Conservation (phyloP, 1,284 basidiomycete species). For the Phellinidium pouzarii region DNA sequence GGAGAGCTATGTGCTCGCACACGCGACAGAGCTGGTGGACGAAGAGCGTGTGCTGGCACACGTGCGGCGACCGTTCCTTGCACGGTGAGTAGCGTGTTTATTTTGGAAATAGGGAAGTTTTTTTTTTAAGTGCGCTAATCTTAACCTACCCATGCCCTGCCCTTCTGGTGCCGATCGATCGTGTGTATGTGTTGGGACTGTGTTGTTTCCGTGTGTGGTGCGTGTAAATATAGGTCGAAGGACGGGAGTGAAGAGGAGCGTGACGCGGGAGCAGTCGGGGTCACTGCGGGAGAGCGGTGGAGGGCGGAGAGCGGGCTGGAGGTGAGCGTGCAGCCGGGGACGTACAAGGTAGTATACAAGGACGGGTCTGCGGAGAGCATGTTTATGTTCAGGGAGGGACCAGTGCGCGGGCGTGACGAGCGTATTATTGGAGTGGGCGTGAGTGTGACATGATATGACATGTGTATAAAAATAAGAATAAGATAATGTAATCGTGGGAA, state of each 20-base stretch:
- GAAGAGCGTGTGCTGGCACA: slow-evolving; percentile 35
- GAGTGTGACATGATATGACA: background rate
- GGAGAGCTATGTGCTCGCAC: slow-evolving; percentile 72
- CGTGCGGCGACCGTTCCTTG: slow-evolving; percentile 25
- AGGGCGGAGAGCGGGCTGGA: slow-evolving; percentile 34
- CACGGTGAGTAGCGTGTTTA: slow-evolving; percentile 2
- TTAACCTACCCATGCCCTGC: background rate
- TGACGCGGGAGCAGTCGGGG: background rate
- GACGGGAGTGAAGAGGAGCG: slow-evolving; percentile 9
- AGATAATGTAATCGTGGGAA: background rate
- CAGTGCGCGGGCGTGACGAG: background rate
- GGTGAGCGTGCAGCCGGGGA: slow-evolving; percentile 57
- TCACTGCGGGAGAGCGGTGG: slow-evolving; percentile 22
- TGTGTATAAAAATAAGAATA: background rate
- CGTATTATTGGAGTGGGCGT: background rate
- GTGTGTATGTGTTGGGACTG: background rate
- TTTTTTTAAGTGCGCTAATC: background rate
- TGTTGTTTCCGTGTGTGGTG: background rate
- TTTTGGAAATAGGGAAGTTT: background rate
- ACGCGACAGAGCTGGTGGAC: slow-evolving; percentile 65
- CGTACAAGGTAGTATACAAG: slow-evolving; percentile 74
- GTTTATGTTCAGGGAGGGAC: slow-evolving; percentile 30
- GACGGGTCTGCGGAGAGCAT: slow-evolving; percentile 48
- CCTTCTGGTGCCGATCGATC: background rate
- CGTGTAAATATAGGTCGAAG: slow-evolving; percentile 9